Percentiles rank a stretch among this genome's conserved stretches.
phyloP scores from a whole-genome alignment of 495 filamentous ascomycete genomes.

The Tuber aestivum region DNA sequence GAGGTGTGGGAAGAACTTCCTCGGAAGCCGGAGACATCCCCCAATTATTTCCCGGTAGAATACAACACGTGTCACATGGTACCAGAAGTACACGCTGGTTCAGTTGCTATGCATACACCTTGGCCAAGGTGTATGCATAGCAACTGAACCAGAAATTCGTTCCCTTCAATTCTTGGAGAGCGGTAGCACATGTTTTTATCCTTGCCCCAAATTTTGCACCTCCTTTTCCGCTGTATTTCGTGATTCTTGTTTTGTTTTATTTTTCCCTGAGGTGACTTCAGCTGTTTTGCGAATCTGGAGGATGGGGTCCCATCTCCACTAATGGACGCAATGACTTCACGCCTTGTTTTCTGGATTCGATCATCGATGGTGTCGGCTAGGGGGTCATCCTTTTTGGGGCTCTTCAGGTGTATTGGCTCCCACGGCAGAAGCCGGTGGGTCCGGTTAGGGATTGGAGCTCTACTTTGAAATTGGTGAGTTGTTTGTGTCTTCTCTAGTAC shows the following conservation, averaged over 20 bases:
- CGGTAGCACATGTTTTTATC: neutral
- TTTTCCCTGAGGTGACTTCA: constrained; percentile 8
- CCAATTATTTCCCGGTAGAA: too few relatives aligned
- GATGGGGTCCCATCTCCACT: constrained; percentile 88
- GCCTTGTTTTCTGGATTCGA: constrained; percentile 89
- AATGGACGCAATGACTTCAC: constrained; percentile 78
- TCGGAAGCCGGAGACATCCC: too few relatives aligned
- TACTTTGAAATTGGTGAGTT: constrained; percentile 76
- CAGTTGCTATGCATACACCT: too few relatives aligned
- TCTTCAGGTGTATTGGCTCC: constrained; percentile 66
- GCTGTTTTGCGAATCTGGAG: constrained; percentile 42
- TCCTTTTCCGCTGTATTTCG: constrained; percentile 9
- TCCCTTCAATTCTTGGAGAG: neutral
- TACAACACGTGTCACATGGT: too few relatives aligned
- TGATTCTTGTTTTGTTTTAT: constrained; percentile 9
- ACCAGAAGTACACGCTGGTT: too few relatives aligned
- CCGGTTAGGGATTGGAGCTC: constrained; percentile 84
- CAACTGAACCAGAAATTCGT: neutral
- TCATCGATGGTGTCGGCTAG: constrained; percentile 66
- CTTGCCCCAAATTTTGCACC: neutral
- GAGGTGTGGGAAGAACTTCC: too few relatives aligned
- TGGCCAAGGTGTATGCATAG: too few relatives aligned
- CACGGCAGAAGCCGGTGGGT: constrained; percentile 57
- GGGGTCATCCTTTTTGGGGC: constrained; percentile 72
- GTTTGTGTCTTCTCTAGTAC: neutral